Conservation (phyloP, 1,284 basidiomycete genomes). For the Cryptococcus amylolentus region DNA sequence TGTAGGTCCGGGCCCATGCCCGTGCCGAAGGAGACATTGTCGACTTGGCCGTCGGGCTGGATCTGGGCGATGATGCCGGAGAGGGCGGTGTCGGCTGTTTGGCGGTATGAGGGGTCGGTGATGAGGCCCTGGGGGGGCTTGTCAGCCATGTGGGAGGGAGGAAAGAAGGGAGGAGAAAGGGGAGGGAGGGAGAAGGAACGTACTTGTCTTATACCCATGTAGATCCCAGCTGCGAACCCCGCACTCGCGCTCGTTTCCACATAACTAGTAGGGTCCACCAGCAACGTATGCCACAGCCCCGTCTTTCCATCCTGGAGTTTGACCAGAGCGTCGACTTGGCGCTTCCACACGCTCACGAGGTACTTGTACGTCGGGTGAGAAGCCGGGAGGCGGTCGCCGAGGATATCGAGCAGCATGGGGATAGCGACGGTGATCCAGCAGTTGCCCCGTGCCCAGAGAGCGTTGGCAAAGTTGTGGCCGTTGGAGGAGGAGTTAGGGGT, state of each 20-base stretch:
- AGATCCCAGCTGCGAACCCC: conserved; percentile 62
- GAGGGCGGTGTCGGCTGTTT: conserved; percentile 55
- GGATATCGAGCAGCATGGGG: conserved; percentile 60
- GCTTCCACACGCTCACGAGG: conserved; percentile 54
- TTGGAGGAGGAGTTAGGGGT: conserved; percentile 11
- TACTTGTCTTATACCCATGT: conserved; percentile 56
- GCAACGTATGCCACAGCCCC: conserved; percentile 63
- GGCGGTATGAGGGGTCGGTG: conserved; percentile 48
- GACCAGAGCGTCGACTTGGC: conserved; percentile 59
- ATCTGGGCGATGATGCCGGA: conserved; percentile 58
- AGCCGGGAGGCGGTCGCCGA: conserved; percentile 47
- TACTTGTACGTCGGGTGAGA: conserved; percentile 55
- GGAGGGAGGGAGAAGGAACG: neutral
- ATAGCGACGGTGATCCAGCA: conserved; percentile 64
- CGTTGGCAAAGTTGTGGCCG: conserved; percentile 54
- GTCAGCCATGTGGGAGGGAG: neutral
- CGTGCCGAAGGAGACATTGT: conserved; percentile 60
- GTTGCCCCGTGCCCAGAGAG: conserved; percentile 63
- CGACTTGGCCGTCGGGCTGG: conserved; percentile 56
- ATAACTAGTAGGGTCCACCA: conserved; percentile 59
- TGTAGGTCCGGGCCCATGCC: conserved; percentile 59
- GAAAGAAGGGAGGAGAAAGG: neutral
- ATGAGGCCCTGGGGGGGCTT: conserved; percentile 10
- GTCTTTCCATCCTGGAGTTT: conserved; percentile 54
- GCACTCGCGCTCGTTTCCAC: conserved; percentile 61